These are phyloP conservation scores for Cryptococcus floricola DNA, from an alignment of 1,284 basidiomycete species.

Conservation along the genomic window DNA sequence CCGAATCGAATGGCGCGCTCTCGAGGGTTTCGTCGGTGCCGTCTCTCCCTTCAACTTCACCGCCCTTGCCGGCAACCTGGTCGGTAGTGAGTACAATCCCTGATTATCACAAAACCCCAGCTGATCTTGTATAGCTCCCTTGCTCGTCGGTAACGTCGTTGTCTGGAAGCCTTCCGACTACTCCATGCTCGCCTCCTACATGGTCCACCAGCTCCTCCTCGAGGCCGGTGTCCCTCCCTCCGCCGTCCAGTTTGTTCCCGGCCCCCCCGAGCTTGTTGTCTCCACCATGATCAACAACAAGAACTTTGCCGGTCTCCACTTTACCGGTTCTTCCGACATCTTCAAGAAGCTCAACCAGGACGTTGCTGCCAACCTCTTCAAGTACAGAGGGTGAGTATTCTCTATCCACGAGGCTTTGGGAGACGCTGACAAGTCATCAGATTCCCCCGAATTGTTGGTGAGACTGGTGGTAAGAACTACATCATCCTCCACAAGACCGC, in stretches of 20 bases:
- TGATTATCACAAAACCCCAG: too few relatives aligned
- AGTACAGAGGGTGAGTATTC: slow-evolving; percentile 66
- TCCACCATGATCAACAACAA: slow-evolving; percentile 74
- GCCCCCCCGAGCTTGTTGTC: slow-evolving; percentile 74
- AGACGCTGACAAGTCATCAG: too few relatives aligned
- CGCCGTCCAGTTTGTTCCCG: slow-evolving; percentile 96
- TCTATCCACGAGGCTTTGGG: too few relatives aligned
- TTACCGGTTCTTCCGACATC: slow-evolving; percentile 92
- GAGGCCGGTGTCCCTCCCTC: slow-evolving; percentile 92
- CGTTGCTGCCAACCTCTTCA: slow-evolving; percentile 81
- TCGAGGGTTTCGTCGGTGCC: slow-evolving; percentile 96
- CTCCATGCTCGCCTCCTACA: slow-evolving; percentile 91
- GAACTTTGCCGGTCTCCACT: slow-evolving; percentile 85
- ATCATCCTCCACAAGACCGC: slow-evolving; percentile 87
- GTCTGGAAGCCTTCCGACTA: slow-evolving; percentile 98
- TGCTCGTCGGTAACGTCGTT: slow-evolving; percentile 89
- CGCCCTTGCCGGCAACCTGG: slow-evolving; percentile 90
- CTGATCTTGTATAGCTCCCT: slow-evolving; percentile 58
- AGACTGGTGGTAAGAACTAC: slow-evolving; percentile 97
- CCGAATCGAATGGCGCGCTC: slow-evolving; percentile 89
- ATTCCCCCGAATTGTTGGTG: slow-evolving; percentile 94
- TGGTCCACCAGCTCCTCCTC: slow-evolving; percentile 83
- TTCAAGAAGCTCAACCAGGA: slow-evolving; percentile 96
- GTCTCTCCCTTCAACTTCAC: slow-evolving; percentile 99
- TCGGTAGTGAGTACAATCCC: slow-evolving; percentile 29